Base-by-base conservation (phyloP, 768 basidiomycete genomes). In the Astraeus odoratus region DNA sequence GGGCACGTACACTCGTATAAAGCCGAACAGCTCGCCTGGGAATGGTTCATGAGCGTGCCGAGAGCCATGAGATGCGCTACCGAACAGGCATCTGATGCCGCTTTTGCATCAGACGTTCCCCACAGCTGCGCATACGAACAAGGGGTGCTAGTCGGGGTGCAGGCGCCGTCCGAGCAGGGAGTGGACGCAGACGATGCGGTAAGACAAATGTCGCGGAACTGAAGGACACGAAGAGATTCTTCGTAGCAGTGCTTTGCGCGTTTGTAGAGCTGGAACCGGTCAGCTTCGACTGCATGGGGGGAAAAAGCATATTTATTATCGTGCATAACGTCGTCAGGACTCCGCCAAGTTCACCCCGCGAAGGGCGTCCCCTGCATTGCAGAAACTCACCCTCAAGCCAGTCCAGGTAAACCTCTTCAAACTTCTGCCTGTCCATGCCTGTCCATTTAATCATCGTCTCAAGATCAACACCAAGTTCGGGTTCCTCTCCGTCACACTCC, bases 301-400 rank as follows among this genome's bases (percentile, higher is more conserved):
- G 22, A 46, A 51, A 31, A 25, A 42, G 13, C 16, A 3, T 18
- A 10, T 6, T 24, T 12, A 31, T 31, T 48, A n/a, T n/a, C n/a
- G n/a, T n/a, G n/a, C 34, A 29, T 19, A 3, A 16, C 23, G n/a
- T 22, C 2, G 23, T 8, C 33, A 16, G 1, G 19, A 15, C 0
- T n/a, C n/a, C n/a, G n/a, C n/a, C n/a, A n/a, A n/a, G 2, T 4
- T 4, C 15, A 27, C 13, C 40, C 20, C 4, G 57, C n/a, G n/a
- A n/a, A n/a, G n/a, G n/a, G n/a, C n/a, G n/a, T n/a, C n/a, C n/a
- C n/a, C n/a, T n/a, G n/a, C n/a, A n/a, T n/a, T n/a, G n/a, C n/a
- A n/a, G n/a, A n/a, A n/a, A n/a, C 81, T 44, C 48, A 88, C 87
- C 83, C 57, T 87, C 79, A 9, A 89, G 79, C 83, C 83, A 88